Evolutionary conservation across 495 filamentous ascomycete genomes (phyloP), one percentile per base, ranked within the genome.

Genomic region (Aspergillus ellipticus): DNA sequence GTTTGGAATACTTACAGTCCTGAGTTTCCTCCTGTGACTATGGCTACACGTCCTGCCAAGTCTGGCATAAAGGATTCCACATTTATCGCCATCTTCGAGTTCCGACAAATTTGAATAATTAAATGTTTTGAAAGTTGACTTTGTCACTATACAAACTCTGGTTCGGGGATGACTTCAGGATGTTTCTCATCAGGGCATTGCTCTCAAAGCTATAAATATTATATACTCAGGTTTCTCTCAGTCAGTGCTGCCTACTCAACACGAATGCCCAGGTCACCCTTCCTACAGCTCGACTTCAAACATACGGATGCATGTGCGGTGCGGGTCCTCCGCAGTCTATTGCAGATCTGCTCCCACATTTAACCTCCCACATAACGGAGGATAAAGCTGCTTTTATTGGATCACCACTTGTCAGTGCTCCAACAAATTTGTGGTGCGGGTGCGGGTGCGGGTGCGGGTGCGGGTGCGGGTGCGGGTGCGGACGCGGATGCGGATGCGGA

Each of bases 21-120:
- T 15, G 49, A 20, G 16, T 51, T 20, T 29, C 49, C 49, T 2
- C 49, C 49, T 4, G 49, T 51, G 10, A 51, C 49, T 9, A 51
- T 37, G 9, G 49, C 49, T 6, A 51, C 49, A 22, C 6, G 17
- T 1, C 49, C 31, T 1, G 49, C 19, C n/a, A 51, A 21, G 22
- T 51, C 49, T 1, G 29, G 31, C 29, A 51, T 51, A 17, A 24
- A 24, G 2, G 45, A 48, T 9, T 48, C 20, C 31, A 9, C 31
- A 9, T 8, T 33, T 3, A 33, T 33, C 3, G 31, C 31, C 31
- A 33, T 33, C 28, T 31, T 10, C 28, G 10, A 31, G 28, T 4
- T 31, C 10, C 5, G 4, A 5, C 28, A 31, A 10, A 10, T 31
- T 4, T 4, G 4, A 31, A 31, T 31, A 10, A 31, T 31, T 31